Evolutionary conservation across 108 stramenopile species (phyloP), one percentile per base, ranked within the genome.

Genomic region (Pinguiococcus pyrenoidosus): DNA sequence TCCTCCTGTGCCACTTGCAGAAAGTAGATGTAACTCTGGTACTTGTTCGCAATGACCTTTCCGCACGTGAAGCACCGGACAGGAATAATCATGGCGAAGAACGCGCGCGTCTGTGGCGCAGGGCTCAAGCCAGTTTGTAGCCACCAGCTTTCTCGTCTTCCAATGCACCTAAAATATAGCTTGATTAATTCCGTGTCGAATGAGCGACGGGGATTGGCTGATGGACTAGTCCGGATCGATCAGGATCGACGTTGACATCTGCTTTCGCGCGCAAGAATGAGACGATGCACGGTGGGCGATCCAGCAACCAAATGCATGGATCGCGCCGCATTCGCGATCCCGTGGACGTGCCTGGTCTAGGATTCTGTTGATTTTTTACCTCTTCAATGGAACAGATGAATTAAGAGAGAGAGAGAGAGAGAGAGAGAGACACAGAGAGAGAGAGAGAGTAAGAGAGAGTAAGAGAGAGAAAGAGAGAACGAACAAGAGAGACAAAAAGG

Each of bases 21-120:
- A 37, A 94, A 63, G 62, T 82, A 73, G 20, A 95, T 62, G 68
- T 96, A 99, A 1, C 87, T 87, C 64, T 99, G 93, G 86, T 92
- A 99, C 76, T 99, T 99, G 73, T 99, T 99, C 23, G 71, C 73
- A 56, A 97, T 88, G 28, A 95, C 89, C 65, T 95, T 95, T 33
- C 93, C 94, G 69, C 97, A 99, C 4, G 98, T 94, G 75, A 99
- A 96, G 73, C 94, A 99, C 54, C 94, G 82, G 30, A 99, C 94
- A 8, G 98, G 94, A 51, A 99, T 96, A 56, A 99, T 99, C 98
- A 99, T 99, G 14, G 46, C 35, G 17, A 18, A 22, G 4, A 32
- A 29, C 29, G 29, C 14, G 8, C 16, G 28, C 2, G 17, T 46
- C n/a, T 16, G 35, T 14, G 39, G 39, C 9, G 18, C 39, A 40